These are phyloP conservation scores for Stemphylium lycopersici DNA, from an alignment of 2,329 filamentous ascomycete species.

Conservation along the genomic window DNA sequence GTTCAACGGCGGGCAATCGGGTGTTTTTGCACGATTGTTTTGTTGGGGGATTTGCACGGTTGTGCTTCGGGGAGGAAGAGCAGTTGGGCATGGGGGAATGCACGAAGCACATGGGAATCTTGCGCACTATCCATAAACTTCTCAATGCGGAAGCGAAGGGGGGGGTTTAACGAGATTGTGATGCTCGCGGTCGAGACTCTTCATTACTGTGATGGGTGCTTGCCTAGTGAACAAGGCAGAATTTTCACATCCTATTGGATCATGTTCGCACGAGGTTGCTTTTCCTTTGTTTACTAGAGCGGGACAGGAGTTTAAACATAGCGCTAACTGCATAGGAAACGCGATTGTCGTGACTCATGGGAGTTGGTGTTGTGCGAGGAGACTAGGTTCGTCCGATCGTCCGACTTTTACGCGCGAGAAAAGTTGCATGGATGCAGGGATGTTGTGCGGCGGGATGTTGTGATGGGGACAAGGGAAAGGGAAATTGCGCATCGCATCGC, in stretches of 20 bases:
- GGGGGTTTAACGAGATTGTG: conserved; percentile 7
- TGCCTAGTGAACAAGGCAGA: neutral
- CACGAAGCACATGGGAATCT: too few relatives aligned
- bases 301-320: neutral
- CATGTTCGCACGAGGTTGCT: neutral
- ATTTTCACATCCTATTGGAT: neutral
- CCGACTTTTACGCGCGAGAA: conserved; percentile 12
- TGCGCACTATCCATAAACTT: too few relatives aligned
- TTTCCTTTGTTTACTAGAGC: neutral
- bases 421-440: conserved; percentile 1
- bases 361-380: conserved; percentile 1
- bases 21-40: conserved; percentile 5
- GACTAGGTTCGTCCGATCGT: conserved; percentile 16
- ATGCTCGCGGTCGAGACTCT: conserved; percentile 6
- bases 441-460: neutral
- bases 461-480: conserved; percentile 14
- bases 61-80: neutral
- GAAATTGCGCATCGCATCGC: conserved; percentile 21
- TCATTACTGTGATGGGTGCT: neutral
- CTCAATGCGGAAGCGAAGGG: neutral
- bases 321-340: neutral
- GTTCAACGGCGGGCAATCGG: conserved; percentile 4
- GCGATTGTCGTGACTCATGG: neutral
- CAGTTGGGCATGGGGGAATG: neutral
- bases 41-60: neutral